Base-by-base conservation (phyloP, 2,329 filamentous ascomycete genomes). In the Aspergillus pseudoterreus region DNA sequence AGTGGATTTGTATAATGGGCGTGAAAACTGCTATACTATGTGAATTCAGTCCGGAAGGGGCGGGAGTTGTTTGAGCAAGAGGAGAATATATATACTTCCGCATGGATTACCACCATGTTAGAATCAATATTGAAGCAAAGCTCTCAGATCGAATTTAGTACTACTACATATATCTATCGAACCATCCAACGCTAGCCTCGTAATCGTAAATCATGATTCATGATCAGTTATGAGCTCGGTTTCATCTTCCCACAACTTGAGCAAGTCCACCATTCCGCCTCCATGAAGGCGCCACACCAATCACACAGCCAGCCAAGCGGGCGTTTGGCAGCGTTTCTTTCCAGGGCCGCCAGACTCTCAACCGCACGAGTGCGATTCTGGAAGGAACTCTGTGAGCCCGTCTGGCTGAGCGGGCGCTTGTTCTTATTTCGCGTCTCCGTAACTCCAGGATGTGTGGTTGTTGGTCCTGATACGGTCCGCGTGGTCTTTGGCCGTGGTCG, bases 261-360 rank as follows among this genome's bases (percentile, higher is more conserved):
- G 58, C 83, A 86, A 4, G 81, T 84, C 82, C 82, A 85, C 82
- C 82, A 86, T 58, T 82, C 70, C 17, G 75, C 76, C 64, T 85
- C 83, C 81, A 85, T 85, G 53, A 83, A 85, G 0, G 78, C 76
- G 5, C 81, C 80, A 54, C 83, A 86, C 5, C 71, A 67, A 47
- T 72, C 60, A 63, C 83, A 86, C 49, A 78, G 71, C 83, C 83
- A 86, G 1, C 82, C 82, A 17, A 83, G 60, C 2, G 78, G 75
- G 43, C 76, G 69, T 36, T 71, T 72, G 17, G 70, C 70, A n/a
- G 68, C 67, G 21, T 72, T 72, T 19, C 70, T 69, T 35, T 78
- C 69, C 24, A 75, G 58, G 5, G 60, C 59, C 12, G 66, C 61
- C 3, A 76, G 60, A 0, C 64, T 61, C 49, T 76, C 75, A 3